Base-by-base conservation (phyloP, 768 basidiomycete species). In the Amanita exitialis region DNA sequence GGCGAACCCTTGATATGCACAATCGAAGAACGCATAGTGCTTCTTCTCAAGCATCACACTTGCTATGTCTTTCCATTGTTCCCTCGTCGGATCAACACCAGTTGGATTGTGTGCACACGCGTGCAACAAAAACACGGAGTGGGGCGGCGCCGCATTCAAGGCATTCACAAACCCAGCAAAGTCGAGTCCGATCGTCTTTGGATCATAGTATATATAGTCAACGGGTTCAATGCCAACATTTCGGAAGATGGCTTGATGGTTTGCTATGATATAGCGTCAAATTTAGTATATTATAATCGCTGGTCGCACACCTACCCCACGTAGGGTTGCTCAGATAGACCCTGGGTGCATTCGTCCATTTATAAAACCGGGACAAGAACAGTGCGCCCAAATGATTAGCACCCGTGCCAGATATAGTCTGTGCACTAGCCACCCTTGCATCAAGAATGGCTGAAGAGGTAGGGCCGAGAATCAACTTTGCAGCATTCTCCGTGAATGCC, bases 71-170 rank as follows among this genome's bases (percentile, higher is more conserved):
- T 76, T 69, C 94, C 94, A 98, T 64, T 97, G 86, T 57, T 86
- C 90, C 42, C 64, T 64, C 30, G 90, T 92, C 6, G 93, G 94
- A 66, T 98, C 94, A 25, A 95, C 90, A 2, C 94, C 94, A 2
- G 95, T 98, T 6, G 93, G 94, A 63, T 98, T 98, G 67, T 98
- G 94, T 36, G 93, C 94, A 64, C 93, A 96, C 7, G 86, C 90
- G 62, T 98, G 94, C 37, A 99, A 68, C 55, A 99, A 70, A 68
- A 98, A 86, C 51, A 93, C 84, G 2, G 91, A 94, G 16, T 82
- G 79, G 9, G 75, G 67, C 5, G 87, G 81, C 1, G 90, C 90
- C 44, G 62, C 69, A 59, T 80, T 62, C 57, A 94, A 66, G 9
- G 79, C 59, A 13, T 65, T 65, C 46, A 84, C 65, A 61, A 93